Evolutionary conservation across 805 yeast genomes (phyloP), one percentile per base, ranked within the genome.

Genomic region (Trichomonascus vanleenenianus): DNA sequence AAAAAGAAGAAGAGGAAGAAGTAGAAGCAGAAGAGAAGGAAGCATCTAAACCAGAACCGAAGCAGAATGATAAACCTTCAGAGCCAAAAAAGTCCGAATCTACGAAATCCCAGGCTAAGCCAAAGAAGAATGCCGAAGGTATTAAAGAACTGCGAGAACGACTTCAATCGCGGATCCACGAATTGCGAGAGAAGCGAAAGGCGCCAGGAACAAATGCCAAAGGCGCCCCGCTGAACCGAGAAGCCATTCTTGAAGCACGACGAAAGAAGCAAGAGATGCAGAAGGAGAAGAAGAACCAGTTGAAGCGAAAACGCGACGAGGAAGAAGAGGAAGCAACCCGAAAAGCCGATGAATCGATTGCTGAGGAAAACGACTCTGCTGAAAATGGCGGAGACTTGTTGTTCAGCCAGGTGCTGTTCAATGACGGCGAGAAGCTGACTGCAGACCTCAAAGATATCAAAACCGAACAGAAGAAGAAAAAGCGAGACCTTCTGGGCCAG

Each of bases 221-320:
- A 3, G 96, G 96, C 19, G 93, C 96, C 0, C 88, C 89, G 12
- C 74, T 80, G 48, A 85, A 91, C 9, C 74, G 97, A 64, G 94
- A 87, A 54, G 89, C 83, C 36, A 79, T 85, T 42, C 66, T 85
- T 44, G 75, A 70, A 11, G 62, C 62, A 5, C 59, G 68, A 12
- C 56, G 60, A 61, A 65, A 53, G 42, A 56, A 59, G 56, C 75
- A 70, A 60, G 75, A 65, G 42, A 68, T 62, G 51, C 54, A 56
- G 34, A 63, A 61, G 44, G 50, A 50, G 49, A 56, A 54, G 47
- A 61, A 55, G 60, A 22, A 22, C 4, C 60, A 44, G 45, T 50
- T 42, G 50, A 67, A 56, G 56, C 50, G 60, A 22, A 67, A 62
- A 55, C 56, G 55, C 39, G 66, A 60, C 40, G 62, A 54, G 39